phyloP scores from a whole-genome alignment of 176 grass and related monocot species.

The Avena sativa region DNA sequence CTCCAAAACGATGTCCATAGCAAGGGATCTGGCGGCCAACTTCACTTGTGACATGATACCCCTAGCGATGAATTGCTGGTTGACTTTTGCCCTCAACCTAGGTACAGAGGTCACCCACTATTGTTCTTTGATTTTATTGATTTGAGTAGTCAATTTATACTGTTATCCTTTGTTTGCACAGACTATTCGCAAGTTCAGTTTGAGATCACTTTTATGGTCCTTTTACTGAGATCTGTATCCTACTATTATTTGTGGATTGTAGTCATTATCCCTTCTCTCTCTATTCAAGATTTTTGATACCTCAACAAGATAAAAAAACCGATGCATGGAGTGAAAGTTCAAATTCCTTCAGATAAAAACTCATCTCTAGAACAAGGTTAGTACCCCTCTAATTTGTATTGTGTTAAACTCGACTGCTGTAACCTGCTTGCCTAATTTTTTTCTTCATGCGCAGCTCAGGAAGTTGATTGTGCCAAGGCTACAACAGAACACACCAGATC shows the following conservation, averaged over 20 bases:
- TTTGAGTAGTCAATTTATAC: no score
- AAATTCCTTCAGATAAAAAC: conserved; percentile 95
- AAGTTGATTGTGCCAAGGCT: conserved; percentile 86
- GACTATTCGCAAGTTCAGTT: no score
- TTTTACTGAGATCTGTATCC: no score
- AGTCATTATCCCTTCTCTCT: conserved; percentile 7
- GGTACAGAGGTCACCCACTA: no score
- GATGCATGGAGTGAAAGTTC: conserved; percentile 92
- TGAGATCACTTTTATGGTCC: no score
- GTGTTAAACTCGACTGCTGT: neutral
- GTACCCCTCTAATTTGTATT: conserved; percentile 21
- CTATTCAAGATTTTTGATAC: conserved; percentile 79
- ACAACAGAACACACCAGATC: conserved; percentile 80
- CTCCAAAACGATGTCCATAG: no score
- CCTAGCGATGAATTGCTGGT: no score
- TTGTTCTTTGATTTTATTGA: no score
- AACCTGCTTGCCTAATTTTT: conserved; percentile 27
- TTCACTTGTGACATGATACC: no score
- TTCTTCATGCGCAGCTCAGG: conserved; percentile 57
- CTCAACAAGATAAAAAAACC: conserved; percentile 86
- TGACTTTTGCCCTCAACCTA: no score
- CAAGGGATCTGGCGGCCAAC: no score
- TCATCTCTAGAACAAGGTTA: conserved; percentile 95
- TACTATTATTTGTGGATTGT: conserved; percentile 8
- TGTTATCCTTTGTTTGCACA: no score